phyloP scores from a whole-genome alignment of 345 rosid species.

The Eucalyptus cladocalyx region DNA sequence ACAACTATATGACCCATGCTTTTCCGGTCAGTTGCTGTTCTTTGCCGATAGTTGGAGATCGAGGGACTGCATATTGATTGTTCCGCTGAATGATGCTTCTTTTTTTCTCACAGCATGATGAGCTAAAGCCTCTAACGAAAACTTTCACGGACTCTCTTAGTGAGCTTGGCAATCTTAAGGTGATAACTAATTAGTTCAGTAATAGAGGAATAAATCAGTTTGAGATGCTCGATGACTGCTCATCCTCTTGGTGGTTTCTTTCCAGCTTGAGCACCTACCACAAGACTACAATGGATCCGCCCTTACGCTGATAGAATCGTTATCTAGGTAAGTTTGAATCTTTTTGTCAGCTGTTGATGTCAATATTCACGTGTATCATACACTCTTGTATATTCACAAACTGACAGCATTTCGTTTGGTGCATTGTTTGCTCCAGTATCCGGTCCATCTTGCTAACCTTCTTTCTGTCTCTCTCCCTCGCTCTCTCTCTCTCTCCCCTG shows the following conservation, averaged over 20 bases:
- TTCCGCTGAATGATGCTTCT: not conserved
- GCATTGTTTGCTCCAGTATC: not conserved
- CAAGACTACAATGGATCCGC: constrained; percentile 81
- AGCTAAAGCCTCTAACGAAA: constrained; percentile 78
- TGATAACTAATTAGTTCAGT: constrained; percentile 6
- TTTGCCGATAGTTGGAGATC: not conserved
- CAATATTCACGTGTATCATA: not conserved
- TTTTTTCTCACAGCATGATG: constrained; percentile 68
- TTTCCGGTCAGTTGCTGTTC: constrained; percentile 63
- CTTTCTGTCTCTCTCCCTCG: not conserved
- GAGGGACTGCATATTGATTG: not conserved
- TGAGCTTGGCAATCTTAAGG: constrained; percentile 94
- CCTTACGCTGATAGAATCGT: constrained; percentile 80
- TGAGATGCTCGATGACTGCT: not conserved
- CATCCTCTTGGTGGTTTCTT: constrained; percentile 4
- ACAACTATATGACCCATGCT: constrained; percentile 78
- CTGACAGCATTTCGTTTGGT: not conserved
- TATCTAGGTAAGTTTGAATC: constrained; percentile 44
- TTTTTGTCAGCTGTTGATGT: not conserved
- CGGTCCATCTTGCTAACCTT: not conserved
- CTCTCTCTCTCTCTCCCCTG: constrained; percentile 2
- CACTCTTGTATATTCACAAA: not conserved
- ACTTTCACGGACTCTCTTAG: constrained; percentile 86
- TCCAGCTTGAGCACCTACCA: constrained; percentile 89
- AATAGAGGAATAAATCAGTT: not conserved